Evolutionary conservation across 164 flowering plant species (phyloP), one percentile per base, ranked within the genome.

Genomic region (Nymphaea colorata): DNA sequence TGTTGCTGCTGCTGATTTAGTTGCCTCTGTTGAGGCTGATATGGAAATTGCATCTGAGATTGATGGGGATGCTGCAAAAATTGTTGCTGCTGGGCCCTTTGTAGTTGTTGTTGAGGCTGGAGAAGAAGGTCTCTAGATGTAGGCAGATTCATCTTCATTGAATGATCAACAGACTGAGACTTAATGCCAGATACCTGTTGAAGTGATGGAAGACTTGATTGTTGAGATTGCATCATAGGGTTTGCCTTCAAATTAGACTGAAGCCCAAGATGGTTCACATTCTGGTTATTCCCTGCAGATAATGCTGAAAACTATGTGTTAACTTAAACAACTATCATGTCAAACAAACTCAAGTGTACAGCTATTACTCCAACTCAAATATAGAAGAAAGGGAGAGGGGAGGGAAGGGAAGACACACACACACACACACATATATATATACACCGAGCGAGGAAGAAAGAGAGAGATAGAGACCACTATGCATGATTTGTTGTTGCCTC

Each of bases 1-100:
- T 83, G 85, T 15, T 76, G 84, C 71, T 82, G 89, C 51, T 76
- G 75, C 75, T 83, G 90, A 77, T 44, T 77, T 70, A 83, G 86
- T 73, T 72, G 87, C 71, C 79, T 84, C 67, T 80, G 89, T 66
- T 76, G 82, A 12, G 70, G 71, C 62, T 83, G 89, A 65, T 76
- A 74, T 65, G 68, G 64, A 78, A 77, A 79, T 59, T 80, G 88
- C 68, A 75, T 83, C 59, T 74, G 85, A 60, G 84, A 75, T 67
- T 84, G 89, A 73, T 75, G 81, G 67, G 83, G 69, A 64, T 75
- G 87, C 67, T 83, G 91, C 73, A 76, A 83, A 68, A 71, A 73
- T 68, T 80, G 84, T 59, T 82, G 85, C 66, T 76, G 74, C 41
- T 72, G 81, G 66, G 72, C 72, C 65, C 67, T 79, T 14, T 70